Base-by-base conservation (phyloP, 2,329 filamentous ascomycete genomes). In the Graphium sp. region DNA sequence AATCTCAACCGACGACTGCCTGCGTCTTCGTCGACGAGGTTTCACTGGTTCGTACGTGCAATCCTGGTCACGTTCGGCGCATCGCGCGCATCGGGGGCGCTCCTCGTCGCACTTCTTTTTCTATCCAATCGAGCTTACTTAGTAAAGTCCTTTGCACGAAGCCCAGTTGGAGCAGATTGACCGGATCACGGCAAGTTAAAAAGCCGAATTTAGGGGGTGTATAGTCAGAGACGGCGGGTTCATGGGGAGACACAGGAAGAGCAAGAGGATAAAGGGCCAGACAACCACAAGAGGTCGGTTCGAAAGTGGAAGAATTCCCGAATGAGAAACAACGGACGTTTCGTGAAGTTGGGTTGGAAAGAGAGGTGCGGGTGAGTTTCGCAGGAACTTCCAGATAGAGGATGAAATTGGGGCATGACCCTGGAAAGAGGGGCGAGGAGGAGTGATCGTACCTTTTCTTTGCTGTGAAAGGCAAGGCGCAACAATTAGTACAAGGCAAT, bases 21-120 rank as follows among this genome's bases (percentile, higher is more conserved):
- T 52, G 18, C 51, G 49, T n/a, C n/a, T n/a, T 21, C 52, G 46
- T 33, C 53, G 52, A 18, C 49, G 53, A 33, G 47, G 52, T 34
- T 42, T 48, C 13, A 64, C 52, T 22, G 56, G 47, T 32, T 66
- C 62, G 35, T 69, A 69, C 3, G 50, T 44, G 38, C 63, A 68
- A 14, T 58, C 51, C 25, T 60, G 48, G 28, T 50, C 50, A 22
- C 56, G 53, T 41, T 68, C 63, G 23, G 47, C 38, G 42, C 63
- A 68, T 22, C 63, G 60, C 14, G 55, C 49, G 39, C 63, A 68
- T 25, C 51, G 47, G 3, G 63, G 63, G 6, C 61, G 56, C 19
- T 44, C 48, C 42, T 68, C 63, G 39, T 68, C 60, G 38, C 63
- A 68, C 47, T 68, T 68, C 43, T 69, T 69, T 44, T 69, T 68